phyloP scores from a whole-genome alignment of 2,329 filamentous ascomycete genomes.

The Parascedosporium putredinis region DNA sequence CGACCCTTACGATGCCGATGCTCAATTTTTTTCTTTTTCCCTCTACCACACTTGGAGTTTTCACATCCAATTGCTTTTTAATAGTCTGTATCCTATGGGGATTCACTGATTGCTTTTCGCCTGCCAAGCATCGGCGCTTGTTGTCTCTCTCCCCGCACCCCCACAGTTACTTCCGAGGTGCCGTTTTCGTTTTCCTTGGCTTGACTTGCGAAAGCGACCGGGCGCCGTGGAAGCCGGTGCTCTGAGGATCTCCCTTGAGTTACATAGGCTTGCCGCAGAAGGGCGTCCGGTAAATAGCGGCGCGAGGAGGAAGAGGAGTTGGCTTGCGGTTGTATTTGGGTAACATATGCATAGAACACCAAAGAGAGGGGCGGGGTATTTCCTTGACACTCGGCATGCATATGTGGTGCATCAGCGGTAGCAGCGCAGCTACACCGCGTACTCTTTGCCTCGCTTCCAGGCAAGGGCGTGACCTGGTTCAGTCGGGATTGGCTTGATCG shows the following conservation, averaged over 20 bases:
- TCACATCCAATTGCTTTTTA: too few species aligned
- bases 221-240: background rate
- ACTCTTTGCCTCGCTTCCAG: background rate
- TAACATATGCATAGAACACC: too few species aligned
- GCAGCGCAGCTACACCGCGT: background rate
- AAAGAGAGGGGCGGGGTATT: background rate
- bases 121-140: background rate
- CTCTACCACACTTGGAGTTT: too few species aligned
- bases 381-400: background rate
- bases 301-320: too few species aligned
- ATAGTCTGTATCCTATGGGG: constrained; percentile 3
- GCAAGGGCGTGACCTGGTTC: background rate
- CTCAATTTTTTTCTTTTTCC: background rate
- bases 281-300: too few species aligned
- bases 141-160: constrained; percentile 8
- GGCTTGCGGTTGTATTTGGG: too few species aligned
- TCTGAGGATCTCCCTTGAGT: too few species aligned
- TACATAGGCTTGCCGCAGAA: background rate
- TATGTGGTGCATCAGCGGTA: constrained; percentile 1
- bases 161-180: background rate
- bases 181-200: background rate
- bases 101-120: constrained; percentile 5
- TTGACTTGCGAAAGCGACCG: background rate
- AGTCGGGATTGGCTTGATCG: background rate
- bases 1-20: constrained; percentile 1